Conservation (phyloP, 163 green algal species). For the Chloromonas sp. region DNA sequence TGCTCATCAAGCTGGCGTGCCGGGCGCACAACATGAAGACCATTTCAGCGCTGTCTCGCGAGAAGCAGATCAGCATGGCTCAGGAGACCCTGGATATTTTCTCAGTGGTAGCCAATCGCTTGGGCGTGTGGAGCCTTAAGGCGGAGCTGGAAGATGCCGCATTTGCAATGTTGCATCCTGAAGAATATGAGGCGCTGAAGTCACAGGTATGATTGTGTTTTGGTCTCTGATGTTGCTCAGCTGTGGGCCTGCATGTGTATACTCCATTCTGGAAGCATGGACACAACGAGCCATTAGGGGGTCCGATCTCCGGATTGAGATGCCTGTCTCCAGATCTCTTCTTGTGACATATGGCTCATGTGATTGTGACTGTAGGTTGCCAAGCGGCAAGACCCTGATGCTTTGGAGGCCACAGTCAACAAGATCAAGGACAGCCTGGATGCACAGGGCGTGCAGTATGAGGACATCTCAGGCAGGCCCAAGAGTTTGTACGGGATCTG, state of each 20-base stretch:
- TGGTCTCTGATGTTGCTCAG: neutral
- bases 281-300: no score
- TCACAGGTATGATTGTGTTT: neutral
- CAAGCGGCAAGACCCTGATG: slow-evolving; percentile 24
- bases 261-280: neutral
- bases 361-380: neutral
- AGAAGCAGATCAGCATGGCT: slow-evolving; percentile 36
- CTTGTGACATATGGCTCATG: no score
- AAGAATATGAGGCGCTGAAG: slow-evolving; percentile 26
- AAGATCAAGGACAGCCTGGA: slow-evolving; percentile 49
- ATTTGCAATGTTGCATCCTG: slow-evolving; percentile 70
- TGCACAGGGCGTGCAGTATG: slow-evolving; percentile 36
- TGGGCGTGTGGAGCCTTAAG: slow-evolving; percentile 83
- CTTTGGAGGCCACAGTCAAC: slow-evolving; percentile 46
- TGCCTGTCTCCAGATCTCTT: no score
- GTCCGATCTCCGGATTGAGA: no score
- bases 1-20: slow-evolving; percentile 80
- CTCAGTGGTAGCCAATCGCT: slow-evolving; percentile 72
- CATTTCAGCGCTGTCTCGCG: slow-evolving; percentile 33
- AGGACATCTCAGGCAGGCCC: slow-evolving; percentile 76
- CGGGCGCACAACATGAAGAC: slow-evolving; percentile 72
- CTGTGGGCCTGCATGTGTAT: neutral
- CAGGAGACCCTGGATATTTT: slow-evolving; percentile 67
- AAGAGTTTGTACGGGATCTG: slow-evolving; percentile 89
- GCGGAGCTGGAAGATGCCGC: slow-evolving; percentile 84